phyloP scores from a whole-genome alignment of 148 eudicot species.

The Tetragonia tetragonoides region DNA sequence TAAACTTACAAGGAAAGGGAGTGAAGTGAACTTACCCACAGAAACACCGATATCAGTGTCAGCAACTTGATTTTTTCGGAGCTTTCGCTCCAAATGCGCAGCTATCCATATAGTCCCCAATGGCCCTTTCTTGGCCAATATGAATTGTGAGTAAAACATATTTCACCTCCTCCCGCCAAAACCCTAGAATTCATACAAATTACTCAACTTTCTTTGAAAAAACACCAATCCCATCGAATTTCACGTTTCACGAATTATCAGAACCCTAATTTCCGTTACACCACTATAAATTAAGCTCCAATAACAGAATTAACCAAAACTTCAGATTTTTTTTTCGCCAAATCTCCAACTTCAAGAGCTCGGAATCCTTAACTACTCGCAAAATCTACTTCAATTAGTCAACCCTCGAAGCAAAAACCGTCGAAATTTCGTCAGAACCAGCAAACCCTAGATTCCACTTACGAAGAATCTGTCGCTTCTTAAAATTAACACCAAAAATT shows the following conservation, averaged over 20 bases:
- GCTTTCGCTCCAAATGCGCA: conserved; percentile 92
- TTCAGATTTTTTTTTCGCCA: not conserved
- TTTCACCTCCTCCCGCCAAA: conserved; percentile 21
- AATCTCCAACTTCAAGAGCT: conserved; percentile 18
- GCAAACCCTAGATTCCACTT: conserved; percentile 16
- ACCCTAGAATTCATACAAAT: conserved; percentile 27
- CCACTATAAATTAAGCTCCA: not conserved
- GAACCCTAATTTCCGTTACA: not conserved
- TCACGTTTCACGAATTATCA: conserved; percentile 11
- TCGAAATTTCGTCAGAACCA: not conserved
- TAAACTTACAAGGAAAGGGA: not conserved
- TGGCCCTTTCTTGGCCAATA: conserved; percentile 95
- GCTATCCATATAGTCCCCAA: conserved; percentile 95
- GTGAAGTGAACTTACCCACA: conserved; percentile 55
- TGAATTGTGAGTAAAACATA: conserved; percentile 96
- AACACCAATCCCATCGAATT: conserved; percentile 7
- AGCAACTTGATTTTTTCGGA: conserved; percentile 91
- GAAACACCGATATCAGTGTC: conserved; percentile 93
- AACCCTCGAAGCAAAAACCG: not conserved
- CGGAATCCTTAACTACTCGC: not conserved
- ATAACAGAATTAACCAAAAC: not conserved
- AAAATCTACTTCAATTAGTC: no score
- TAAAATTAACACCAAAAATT: not conserved
- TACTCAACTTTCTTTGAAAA: not conserved
- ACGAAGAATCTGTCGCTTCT: not conserved